Percentiles rank a stretch among this genome's conserved stretches.
Evolutionary conservation across 2,329 filamentous ascomycete species (phyloP).

Genomic region (Hypoxylon sp.): DNA sequence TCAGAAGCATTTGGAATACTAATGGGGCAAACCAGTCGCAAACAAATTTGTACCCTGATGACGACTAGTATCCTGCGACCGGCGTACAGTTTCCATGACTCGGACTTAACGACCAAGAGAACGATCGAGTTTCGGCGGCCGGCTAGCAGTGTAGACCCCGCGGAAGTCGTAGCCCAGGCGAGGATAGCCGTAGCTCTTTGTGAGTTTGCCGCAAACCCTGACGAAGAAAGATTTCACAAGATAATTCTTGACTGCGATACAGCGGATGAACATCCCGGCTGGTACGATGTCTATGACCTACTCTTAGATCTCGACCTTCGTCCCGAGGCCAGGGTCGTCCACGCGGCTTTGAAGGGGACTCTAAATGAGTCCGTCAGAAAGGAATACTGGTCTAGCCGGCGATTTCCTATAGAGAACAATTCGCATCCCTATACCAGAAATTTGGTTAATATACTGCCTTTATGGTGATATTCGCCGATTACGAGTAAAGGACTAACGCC

Average conservation of each 20-base stretch:
- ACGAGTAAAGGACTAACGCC: too few species aligned
- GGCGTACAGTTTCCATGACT: background rate
- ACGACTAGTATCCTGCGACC: accelerated
- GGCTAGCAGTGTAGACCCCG: constrained; percentile 16
- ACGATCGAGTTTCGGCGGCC: constrained; percentile 34
- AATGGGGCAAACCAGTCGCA: background rate
- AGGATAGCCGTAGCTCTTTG: constrained; percentile 21
- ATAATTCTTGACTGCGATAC: constrained; percentile 6
- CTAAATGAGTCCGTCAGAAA: background rate
- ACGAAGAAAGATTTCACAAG: background rate
- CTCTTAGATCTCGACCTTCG: constrained; percentile 6
- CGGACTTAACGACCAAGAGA: background rate
- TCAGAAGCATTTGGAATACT: constrained; percentile 8
- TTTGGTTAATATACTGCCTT: background rate
- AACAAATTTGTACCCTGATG: background rate
- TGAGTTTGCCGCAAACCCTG: constrained; percentile 7
- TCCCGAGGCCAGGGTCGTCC: constrained; percentile 18
- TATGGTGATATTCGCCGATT: too few species aligned
- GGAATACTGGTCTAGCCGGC: constrained; percentile 10
- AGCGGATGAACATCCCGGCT: constrained; percentile 8
- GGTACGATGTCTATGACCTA: constrained; percentile 30
- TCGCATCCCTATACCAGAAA: background rate
- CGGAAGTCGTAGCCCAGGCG: constrained; percentile 15
- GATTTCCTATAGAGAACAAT: background rate
- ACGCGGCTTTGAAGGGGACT: background rate